phyloP scores from a whole-genome alignment of 192 early-diverging fungal species.

The Martensiomyces pterosporus region DNA sequence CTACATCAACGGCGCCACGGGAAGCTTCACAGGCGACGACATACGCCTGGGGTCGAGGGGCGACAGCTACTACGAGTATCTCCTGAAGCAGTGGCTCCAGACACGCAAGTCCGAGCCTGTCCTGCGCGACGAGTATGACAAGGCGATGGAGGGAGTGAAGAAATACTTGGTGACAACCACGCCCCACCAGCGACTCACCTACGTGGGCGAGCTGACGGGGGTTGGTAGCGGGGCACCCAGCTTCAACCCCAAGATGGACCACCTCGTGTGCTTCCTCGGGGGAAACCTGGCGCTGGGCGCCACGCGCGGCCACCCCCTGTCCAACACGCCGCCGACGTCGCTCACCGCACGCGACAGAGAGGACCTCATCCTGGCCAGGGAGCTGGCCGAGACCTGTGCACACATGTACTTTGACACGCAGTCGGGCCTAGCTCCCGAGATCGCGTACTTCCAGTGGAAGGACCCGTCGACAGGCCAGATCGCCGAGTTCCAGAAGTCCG shows the following conservation, averaged over 20 bases:
- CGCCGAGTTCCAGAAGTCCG: neutral
- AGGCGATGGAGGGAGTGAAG: constrained; percentile 46
- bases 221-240: constrained; percentile 52
- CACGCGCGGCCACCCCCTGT: constrained; percentile 22
- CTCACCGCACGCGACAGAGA: constrained; percentile 37
- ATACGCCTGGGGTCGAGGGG: constrained; percentile 51
- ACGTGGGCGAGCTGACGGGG: constrained; percentile 36
- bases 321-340: constrained; percentile 6
- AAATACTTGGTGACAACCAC: constrained; percentile 23
- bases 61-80: constrained; percentile 95
- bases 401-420: constrained; percentile 80
- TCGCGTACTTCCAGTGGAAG: constrained; percentile 14
- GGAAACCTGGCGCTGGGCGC: constrained; percentile 47
- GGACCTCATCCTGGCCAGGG: constrained; percentile 75
- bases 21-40: constrained; percentile 10
- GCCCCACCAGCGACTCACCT: constrained; percentile 20
- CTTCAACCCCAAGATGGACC: constrained; percentile 73
- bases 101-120: constrained; percentile 61
- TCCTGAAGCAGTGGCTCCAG: constrained; percentile 87
- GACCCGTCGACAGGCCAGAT: constrained; percentile 1
- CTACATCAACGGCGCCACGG: constrained; percentile 38
- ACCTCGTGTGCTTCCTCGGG: constrained; percentile 86
- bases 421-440: constrained; percentile 68
- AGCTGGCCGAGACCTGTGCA: constrained; percentile 73
- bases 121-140: constrained; percentile 67